Base-by-base conservation (phyloP, 1,284 basidiomycete species). In the Blastosporella zonata region DNA sequence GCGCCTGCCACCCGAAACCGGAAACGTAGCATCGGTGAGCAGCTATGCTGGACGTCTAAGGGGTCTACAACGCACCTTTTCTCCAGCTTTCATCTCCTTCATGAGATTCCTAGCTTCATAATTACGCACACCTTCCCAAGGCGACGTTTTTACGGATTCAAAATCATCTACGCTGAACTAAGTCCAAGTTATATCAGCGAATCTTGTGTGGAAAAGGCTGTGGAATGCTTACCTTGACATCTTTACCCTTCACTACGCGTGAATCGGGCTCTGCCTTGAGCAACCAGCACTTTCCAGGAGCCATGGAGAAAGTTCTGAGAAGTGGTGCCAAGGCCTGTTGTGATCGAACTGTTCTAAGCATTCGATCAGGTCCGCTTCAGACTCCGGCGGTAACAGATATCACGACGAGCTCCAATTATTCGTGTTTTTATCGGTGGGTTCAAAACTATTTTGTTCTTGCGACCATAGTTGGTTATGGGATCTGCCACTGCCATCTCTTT, bases 151-250 rank as follows among this genome's bases (percentile, higher is more conserved):
- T 47, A 80, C 79, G 27, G 73, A 59, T 66, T 93, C 88, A 59
- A 96, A 93, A 67, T 95, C 92, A 57, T 93, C 91, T 1, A 95
- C 82, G 49, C 89, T 91, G 65, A 96, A 96, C 92, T 94, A 60
- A n/a, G 44, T 52, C 48, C 33, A 13, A 47, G 46, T 51, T 43
- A 27, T 38, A 29, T 47, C 22, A 50, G 35, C 35, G 7, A 23
- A 22, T 34, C 21, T 29, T 23, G 25, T 35, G 35, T 35, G 35
- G 15, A 54, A 35, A 42, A 48, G 43, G 10, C 46, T 25, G 28
- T 25, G 52, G 29, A 36, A 23, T 15, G 56, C 71, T 45, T 58
- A 87, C 92, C 77, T 92, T 93, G 57, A 94, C 90, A 60, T 94
- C 91, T 63, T 89, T 92, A 29, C 91, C 92, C 62, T 93, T 95